Base-by-base conservation (phyloP, 2,329 filamentous ascomycete genomes). In the Onygena corvina region DNA sequence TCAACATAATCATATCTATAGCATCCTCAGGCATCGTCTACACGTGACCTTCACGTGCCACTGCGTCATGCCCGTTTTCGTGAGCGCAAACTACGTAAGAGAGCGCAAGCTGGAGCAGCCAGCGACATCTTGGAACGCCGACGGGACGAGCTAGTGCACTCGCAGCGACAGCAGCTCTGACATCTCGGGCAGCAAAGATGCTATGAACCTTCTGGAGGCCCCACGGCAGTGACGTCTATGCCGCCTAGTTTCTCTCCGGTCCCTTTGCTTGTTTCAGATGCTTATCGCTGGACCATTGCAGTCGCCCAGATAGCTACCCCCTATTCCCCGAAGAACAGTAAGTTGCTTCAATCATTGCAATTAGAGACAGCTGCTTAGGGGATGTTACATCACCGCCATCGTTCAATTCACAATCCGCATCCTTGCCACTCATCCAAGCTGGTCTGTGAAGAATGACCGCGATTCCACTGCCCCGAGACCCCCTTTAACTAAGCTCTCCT, bases 351-450 rank as follows among this genome's bases (percentile, higher is more conserved):
- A 25, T 42, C n/a, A n/a, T n/a, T n/a, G n/a, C n/a, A n/a, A n/a
- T n/a, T n/a, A n/a, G n/a, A n/a, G n/a, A n/a, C n/a, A n/a, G n/a
- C n/a, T n/a, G n/a, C n/a, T n/a, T n/a, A n/a, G n/a, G n/a, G n/a
- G n/a, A n/a, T n/a, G n/a, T n/a, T n/a, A n/a, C n/a, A n/a, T n/a
- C n/a, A n/a, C n/a, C n/a, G n/a, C n/a, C n/a, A n/a, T n/a, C n/a
- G n/a, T 27, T 42, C 20, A 42, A 42, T 27, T 5, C 20, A 35
- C 14, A 16, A 42, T 42, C 38, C n/a, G 23, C 21, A 42, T 14
- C 16, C 38, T 42, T n/a, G 38, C 38, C 38, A 42, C 38, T 14
- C 21, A 16, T n/a, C 36, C 58, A 54, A 67, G 60, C 21, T n/a
- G 5, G 25, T 29, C 12, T 29, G 23, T 27, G 27, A 6, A 42